phyloP scores from a whole-genome alignment of 1,284 basidiomycete genomes.

The Cutaneotrichosporon daszewskae region DNA sequence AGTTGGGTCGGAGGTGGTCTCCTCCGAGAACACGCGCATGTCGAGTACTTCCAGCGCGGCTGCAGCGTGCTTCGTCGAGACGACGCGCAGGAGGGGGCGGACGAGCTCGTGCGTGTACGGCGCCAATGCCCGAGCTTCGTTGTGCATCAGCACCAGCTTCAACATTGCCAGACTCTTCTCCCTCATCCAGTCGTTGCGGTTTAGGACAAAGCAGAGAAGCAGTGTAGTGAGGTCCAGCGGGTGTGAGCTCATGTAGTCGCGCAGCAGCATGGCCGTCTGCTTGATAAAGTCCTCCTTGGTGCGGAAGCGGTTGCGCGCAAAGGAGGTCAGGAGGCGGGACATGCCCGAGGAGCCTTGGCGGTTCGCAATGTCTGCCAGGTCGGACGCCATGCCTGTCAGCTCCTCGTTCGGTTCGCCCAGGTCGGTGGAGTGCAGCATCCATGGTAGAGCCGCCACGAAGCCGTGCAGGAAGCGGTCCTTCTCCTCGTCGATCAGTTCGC shows the following conservation, averaged over 20 bases:
- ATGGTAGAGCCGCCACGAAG: constrained; percentile 78
- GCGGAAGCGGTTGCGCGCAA: constrained; percentile 79
- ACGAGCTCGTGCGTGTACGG: constrained; percentile 76
- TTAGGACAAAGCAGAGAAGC: constrained; percentile 79
- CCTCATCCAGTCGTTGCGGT: constrained; percentile 73
- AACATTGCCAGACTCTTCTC: constrained; percentile 79
- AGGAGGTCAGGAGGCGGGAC: constrained; percentile 76
- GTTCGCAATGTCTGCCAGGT: constrained; percentile 68
- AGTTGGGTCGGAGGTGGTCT: constrained; percentile 72
- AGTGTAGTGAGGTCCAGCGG: constrained; percentile 71
- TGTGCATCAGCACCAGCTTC: constrained; percentile 79
- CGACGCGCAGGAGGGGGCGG: constrained; percentile 79
- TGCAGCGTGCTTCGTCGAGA: constrained; percentile 75
- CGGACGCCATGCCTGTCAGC: constrained; percentile 66
- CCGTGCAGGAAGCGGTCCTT: constrained; percentile 72
- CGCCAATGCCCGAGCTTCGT: constrained; percentile 70
- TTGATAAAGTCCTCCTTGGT: constrained; percentile 90
- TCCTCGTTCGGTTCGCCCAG: constrained; percentile 58
- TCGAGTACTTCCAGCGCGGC: constrained; percentile 88
- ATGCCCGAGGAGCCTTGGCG: constrained; percentile 68
- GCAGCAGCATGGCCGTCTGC: constrained; percentile 76
- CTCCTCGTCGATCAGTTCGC: constrained; percentile 65
- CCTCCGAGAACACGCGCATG: constrained; percentile 70
- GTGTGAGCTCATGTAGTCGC: constrained; percentile 63
- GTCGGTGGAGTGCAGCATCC: constrained; percentile 77